These are phyloP conservation scores for Cicer pinnatifidum DNA, from an alignment of 306 rosid genomes.

Conservation along the genomic window DNA sequence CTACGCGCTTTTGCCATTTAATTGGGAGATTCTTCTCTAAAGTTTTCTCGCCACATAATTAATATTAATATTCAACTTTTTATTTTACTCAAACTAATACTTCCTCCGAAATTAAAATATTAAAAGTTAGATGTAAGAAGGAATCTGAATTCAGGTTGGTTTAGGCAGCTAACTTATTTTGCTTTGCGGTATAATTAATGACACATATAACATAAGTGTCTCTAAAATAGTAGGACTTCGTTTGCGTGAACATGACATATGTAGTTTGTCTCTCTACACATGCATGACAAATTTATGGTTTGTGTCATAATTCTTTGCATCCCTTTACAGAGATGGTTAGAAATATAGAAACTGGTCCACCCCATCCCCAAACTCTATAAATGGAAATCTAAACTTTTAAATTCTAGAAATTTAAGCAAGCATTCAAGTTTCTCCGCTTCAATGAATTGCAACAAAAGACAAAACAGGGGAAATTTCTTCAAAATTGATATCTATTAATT, in stretches of 20 bases:
- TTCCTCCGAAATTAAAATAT: too few relatives aligned
- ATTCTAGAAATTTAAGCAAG: background rate
- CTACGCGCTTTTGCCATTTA: slow-evolving; percentile 34
- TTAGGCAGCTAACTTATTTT: slow-evolving; percentile 28
- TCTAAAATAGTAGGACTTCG: background rate
- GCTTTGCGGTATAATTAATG: slow-evolving; percentile 38
- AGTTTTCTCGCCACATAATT: background rate
- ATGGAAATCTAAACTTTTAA: background rate
- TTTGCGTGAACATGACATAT: slow-evolving; percentile 29
- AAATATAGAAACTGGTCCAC: slow-evolving; percentile 38
- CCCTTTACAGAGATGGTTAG: slow-evolving; percentile 17
- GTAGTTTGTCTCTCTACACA: slow-evolving; percentile 40
- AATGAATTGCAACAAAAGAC: background rate
- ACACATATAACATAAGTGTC: background rate
- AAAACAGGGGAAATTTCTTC: background rate
- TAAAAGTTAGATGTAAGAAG: background rate
- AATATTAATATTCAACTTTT: too few relatives aligned
- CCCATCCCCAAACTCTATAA: slow-evolving; percentile 19
- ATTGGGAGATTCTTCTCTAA: slow-evolving; percentile 27
- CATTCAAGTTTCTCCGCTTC: background rate
- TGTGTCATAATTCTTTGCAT: slow-evolving; percentile 23
- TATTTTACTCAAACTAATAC: too few relatives aligned
- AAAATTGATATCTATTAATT: background rate
- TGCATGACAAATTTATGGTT: slow-evolving; percentile 16
- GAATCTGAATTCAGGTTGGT: slow-evolving; percentile 37